These are phyloP conservation scores for Candida arabinofermentans DNA, from an alignment of 805 yeast species.

Conservation along the genomic window DNA sequence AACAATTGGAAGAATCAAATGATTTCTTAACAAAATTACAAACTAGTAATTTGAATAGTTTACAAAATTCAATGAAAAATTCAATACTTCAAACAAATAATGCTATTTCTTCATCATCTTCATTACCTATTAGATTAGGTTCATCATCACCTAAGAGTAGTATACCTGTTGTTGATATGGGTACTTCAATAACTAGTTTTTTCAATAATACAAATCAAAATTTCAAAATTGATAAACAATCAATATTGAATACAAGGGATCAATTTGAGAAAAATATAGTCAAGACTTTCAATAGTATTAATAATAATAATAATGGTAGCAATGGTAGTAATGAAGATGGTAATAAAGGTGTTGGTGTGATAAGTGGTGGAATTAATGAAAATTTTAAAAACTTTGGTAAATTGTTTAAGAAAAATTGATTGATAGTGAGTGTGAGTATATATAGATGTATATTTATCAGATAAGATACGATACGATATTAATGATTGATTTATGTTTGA, in stretches of 20 bases:
- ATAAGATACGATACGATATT: too few species aligned
- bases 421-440: too few species aligned
- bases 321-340: too few species aligned
- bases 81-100: slow-evolving; percentile 6
- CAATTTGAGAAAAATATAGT: slow-evolving; percentile 40
- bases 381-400: slow-evolving; percentile 63
- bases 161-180: slow-evolving; percentile 1
- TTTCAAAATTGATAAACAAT: slow-evolving; percentile 27
- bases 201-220: slow-evolving; percentile 17
- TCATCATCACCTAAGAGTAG: slow-evolving; percentile 6
- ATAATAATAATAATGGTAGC: slow-evolving; percentile 60
- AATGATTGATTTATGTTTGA: too few species aligned
- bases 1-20: slow-evolving; percentile 28
- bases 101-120: slow-evolving; percentile 11
- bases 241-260: slow-evolving; percentile 38
- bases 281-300: slow-evolving; percentile 39
- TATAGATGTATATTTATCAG: not conserved
- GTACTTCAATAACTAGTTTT: slow-evolving; percentile 13
- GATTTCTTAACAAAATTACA: slow-evolving; percentile 22
- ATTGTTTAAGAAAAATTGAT: slow-evolving; percentile 37
- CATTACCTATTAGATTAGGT: slow-evolving; percentile 11
- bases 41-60: slow-evolving; percentile 18
- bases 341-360: slow-evolving; percentile 15
- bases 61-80: slow-evolving; percentile 6
- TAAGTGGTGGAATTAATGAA: slow-evolving; percentile 60